These are phyloP conservation scores for Deuterostichococcus epilithicus DNA, from an alignment of 139 green algal genomes.

Conservation along the genomic window DNA sequence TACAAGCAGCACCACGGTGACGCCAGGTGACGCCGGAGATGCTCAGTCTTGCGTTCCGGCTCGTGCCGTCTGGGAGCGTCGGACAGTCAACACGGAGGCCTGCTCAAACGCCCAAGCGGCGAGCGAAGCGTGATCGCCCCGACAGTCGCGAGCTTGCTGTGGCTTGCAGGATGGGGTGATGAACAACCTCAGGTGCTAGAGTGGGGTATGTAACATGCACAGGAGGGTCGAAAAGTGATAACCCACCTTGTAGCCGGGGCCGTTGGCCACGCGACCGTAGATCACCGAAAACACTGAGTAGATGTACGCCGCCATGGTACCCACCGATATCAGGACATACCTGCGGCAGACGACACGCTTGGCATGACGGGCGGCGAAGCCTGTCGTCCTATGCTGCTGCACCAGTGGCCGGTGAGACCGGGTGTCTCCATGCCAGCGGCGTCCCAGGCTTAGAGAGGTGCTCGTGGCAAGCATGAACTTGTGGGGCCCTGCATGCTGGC, in stretches of 20 bases:
- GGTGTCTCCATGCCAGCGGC: slow-evolving; percentile 4
- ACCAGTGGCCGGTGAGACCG: not conserved
- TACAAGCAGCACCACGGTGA: too few species aligned
- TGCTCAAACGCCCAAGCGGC: too few species aligned
- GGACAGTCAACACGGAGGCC: too few species aligned
- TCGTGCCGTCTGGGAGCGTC: not conserved
- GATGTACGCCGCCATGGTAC: slow-evolving; percentile 87
- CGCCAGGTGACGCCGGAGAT: slow-evolving; percentile 13
- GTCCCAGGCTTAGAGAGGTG: slow-evolving; percentile 20
- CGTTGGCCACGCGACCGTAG: slow-evolving; percentile 51
- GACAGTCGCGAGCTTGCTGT: not conserved
- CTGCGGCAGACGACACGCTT: slow-evolving; percentile 69
- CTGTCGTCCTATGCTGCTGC: not conserved
- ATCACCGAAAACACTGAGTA: slow-evolving; percentile 88
- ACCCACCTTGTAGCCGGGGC: not conserved
- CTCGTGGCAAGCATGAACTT: not conserved
- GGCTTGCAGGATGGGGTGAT: not conserved
- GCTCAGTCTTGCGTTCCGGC: slow-evolving; percentile 46
- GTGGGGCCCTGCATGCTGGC: not conserved
- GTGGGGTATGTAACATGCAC: not conserved
- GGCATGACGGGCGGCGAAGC: not conserved
- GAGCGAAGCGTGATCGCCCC: too few species aligned
- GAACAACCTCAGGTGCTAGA: not conserved
- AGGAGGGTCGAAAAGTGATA: not conserved
- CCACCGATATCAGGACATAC: slow-evolving; percentile 95